Evolutionary conservation across 2,329 filamentous ascomycete genomes (phyloP), one percentile per base, ranked within the genome.

Genomic region (Aspergillus tubingensis): DNA sequence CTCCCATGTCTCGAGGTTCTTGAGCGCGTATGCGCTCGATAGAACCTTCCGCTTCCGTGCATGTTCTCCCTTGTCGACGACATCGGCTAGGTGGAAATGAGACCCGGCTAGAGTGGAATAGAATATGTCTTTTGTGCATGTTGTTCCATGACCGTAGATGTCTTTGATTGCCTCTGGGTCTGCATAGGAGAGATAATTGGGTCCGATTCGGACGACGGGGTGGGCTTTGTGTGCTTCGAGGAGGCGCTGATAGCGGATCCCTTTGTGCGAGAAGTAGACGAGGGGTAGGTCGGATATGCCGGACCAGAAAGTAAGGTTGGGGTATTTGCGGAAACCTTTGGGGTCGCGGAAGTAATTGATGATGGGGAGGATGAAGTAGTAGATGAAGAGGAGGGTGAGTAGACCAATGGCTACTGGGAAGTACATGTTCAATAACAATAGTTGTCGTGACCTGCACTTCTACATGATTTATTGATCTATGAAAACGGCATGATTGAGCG

Each of bases 1-100:
- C 58, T 79, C 77, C 76, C 75, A 78, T 3, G 69, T 66, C 43
- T 78, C 75, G 0, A 79, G 67, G 36, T 78, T 77, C 65, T 78
- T 78, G 10, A 76, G 52, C 1, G 77, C 75, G 61, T 76, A 79
- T 1, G 76, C 77, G 15, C 67, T 69, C 0, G 77, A 73, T 2
- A 79, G 59, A 0, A 75, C 67, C 60, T 77, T 79, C 8, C 77
- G 66, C 61, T 79, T 79, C 0, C 73, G 70, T 0, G 70, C 68
- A 59, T 80, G 77, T 1, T 77, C 73, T 3, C 64, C 56, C 60
- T 76, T 77, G 59, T 79, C 74, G 5, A 76, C 65, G 2, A 77
- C 76, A 66, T 79, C 77, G 13, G 72, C 72, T 0, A 78, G 68
- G 59, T 77, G 71, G 36, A 62, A 67, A 51, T 78, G 74, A 0